Evolutionary conservation across 768 basidiomycete genomes (phyloP).

Genomic region (Tephrocybe sp.): DNA sequence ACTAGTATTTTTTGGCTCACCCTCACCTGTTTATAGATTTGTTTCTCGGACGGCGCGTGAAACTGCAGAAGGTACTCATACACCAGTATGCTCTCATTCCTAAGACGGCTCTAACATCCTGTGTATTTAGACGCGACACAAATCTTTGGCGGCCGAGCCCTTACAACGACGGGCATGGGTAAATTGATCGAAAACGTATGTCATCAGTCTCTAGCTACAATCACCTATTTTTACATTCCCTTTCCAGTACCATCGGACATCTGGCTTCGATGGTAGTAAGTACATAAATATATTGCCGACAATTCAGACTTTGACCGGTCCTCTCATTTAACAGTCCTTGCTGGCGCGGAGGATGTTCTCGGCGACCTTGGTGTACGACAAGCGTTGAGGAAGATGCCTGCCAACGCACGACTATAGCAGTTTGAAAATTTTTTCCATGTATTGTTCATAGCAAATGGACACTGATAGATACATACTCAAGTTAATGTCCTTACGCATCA

Average conservation of each 20-base stretch:
- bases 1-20: not conserved
- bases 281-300: slow-evolving; percentile 13
- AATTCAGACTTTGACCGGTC: not conserved
- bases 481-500: too few relatives aligned
- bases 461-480: too few relatives aligned
- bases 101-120: slow-evolving; percentile 33
- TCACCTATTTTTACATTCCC: not conserved
- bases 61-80: slow-evolving; percentile 60
- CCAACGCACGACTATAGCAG: slow-evolving; percentile 28
- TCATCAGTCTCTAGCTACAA: slow-evolving; percentile 1
- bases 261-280: slow-evolving; percentile 75
- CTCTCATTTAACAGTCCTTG: slow-evolving; percentile 50
- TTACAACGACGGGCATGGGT: slow-evolving; percentile 88
- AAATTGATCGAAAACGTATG: slow-evolving; percentile 76
- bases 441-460: too few relatives aligned
- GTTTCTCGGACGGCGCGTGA: slow-evolving; percentile 66
- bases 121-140: slow-evolving; percentile 65
- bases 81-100: too few relatives aligned
- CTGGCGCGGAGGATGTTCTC: slow-evolving; percentile 74
- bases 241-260: slow-evolving; percentile 77
- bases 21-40: slow-evolving; percentile 40
- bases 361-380: slow-evolving; percentile 75
- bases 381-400: slow-evolving; percentile 68
- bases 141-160: slow-evolving; percentile 85
- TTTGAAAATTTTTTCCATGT: not conserved